A percentile compares a stretch with the other conserved stretches of the same genome.
These are phyloP conservation scores for Ostreobium quekettii DNA, from an alignment of 139 green algal species.

Conservation along the genomic window DNA sequence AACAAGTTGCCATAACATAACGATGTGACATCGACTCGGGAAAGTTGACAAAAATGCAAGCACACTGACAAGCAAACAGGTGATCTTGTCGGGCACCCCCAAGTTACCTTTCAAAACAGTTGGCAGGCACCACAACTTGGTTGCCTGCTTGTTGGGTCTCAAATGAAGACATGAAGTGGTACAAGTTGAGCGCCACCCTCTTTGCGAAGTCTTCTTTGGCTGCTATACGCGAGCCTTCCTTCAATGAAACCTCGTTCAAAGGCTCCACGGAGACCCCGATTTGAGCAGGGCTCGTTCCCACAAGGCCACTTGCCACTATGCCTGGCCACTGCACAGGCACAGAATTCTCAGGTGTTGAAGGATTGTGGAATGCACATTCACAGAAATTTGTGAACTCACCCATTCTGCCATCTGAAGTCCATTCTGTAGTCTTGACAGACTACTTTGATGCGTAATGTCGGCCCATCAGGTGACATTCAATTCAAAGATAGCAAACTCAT, in stretches of 20 bases:
- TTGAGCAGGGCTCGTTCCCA: constrained; percentile 9
- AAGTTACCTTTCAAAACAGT: constrained; percentile 35
- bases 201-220: constrained; percentile 47
- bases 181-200: constrained; percentile 45
- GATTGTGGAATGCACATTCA: not conserved
- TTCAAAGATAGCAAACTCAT: not conserved
- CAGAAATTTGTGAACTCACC: not conserved
- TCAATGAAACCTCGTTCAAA: constrained; percentile 23
- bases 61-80: too few relatives aligned
- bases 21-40: not conserved
- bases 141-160: constrained; percentile 30
- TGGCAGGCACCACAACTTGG: constrained; percentile 38
- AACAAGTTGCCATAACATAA: not conserved
- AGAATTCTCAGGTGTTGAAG: not conserved
- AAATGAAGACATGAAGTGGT: constrained; percentile 46
- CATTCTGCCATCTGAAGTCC: not conserved
- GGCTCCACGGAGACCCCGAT: constrained; percentile 29
- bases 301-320: too few relatives aligned
- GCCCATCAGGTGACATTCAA: not conserved
- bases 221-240: constrained; percentile 34
- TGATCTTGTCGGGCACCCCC: not conserved
- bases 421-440: not conserved
- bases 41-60: constrained; percentile 6
- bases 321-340: not conserved
- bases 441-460: constrained; percentile 15